These are phyloP conservation scores for Neostapfia colusana DNA, from an alignment of 176 grass and related monocot species.

Conservation along the genomic window DNA sequence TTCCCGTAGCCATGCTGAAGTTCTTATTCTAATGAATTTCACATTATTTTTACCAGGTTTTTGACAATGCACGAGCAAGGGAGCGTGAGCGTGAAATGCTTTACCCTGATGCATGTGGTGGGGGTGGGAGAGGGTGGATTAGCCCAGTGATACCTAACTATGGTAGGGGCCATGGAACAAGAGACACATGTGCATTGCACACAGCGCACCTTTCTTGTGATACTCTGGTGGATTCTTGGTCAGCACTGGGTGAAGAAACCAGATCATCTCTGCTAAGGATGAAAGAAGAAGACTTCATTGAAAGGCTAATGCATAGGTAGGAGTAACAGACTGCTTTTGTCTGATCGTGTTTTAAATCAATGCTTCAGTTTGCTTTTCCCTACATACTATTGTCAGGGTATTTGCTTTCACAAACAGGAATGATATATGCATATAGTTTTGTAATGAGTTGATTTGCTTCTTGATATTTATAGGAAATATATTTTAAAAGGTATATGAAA, in stretches of 20 bases:
- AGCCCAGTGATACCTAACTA: conserved; percentile 69
- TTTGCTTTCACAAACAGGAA: conserved; percentile 11
- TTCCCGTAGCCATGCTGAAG: not conserved
- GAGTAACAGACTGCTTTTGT: not conserved
- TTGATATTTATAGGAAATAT: not conserved
- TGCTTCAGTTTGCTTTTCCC: not conserved
- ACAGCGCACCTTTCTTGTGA: conserved; percentile 83
- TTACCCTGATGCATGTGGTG: conserved; percentile 92
- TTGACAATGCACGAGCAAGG: conserved; percentile 79
- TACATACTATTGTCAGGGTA: not conserved
- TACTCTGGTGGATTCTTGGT: conserved; percentile 83
- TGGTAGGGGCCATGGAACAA: conserved; percentile 67
- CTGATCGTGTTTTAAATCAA: not conserved
- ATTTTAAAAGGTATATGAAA: not conserved
- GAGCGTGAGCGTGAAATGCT: conserved; percentile 84
- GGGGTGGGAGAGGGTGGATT: conserved; percentile 81
- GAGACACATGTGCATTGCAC: conserved; percentile 88
- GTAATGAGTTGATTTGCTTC: not conserved
- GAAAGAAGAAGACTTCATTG: conserved; percentile 93
- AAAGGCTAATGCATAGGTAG: conserved; percentile 84
- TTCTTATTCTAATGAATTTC: conserved; percentile 12
- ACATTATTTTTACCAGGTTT: conserved; percentile 54
- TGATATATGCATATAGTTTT: not conserved
- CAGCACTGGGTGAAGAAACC: conserved; percentile 68
- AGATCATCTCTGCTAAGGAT: conserved; percentile 69